These are phyloP conservation scores for Tylopilus intermedius DNA, from an alignment of 768 basidiomycete species.

Conservation along the genomic window DNA sequence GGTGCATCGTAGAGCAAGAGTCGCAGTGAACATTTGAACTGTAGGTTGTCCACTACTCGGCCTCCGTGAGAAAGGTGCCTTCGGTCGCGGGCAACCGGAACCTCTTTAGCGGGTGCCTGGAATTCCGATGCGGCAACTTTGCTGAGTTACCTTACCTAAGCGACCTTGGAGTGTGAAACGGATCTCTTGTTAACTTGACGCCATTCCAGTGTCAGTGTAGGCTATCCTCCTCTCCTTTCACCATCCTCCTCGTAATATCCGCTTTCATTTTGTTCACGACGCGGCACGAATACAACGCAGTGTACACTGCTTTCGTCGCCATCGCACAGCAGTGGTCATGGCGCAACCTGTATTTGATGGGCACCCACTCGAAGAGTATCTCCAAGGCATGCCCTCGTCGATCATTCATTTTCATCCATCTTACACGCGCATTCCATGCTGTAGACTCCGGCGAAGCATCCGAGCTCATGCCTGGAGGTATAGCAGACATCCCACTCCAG, in stretches of 20 bases:
- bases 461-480: conserved; percentile 55
- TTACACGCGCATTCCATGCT: conserved; percentile 14
- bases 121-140: too few relatives aligned
- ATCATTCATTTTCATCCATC: background rate
- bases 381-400: conserved; percentile 44
- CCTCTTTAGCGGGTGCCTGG: too few relatives aligned
- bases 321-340: conserved; percentile 39
- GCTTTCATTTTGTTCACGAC: conserved; percentile 19
- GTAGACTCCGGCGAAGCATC: conserved; percentile 57
- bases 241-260: conserved; percentile 16
- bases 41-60: too few relatives aligned
- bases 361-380: conserved; percentile 70
- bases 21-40: too few relatives aligned
- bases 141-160: too few relatives aligned
- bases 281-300: conserved; percentile 19
- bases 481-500: conserved; percentile 31
- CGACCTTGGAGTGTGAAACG: too few relatives aligned
- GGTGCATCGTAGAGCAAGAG: too few relatives aligned
- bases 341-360: conserved; percentile 76
- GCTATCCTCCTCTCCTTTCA: background rate
- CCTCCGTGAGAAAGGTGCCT: too few relatives aligned
- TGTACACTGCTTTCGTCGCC: conserved; percentile 17
- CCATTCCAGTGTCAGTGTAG: too few relatives aligned
- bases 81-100: too few relatives aligned
- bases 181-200: too few relatives aligned